These are phyloP conservation scores for Periconia sp. DNA, from an alignment of 2,329 filamentous ascomycete species.

Conservation along the genomic window DNA sequence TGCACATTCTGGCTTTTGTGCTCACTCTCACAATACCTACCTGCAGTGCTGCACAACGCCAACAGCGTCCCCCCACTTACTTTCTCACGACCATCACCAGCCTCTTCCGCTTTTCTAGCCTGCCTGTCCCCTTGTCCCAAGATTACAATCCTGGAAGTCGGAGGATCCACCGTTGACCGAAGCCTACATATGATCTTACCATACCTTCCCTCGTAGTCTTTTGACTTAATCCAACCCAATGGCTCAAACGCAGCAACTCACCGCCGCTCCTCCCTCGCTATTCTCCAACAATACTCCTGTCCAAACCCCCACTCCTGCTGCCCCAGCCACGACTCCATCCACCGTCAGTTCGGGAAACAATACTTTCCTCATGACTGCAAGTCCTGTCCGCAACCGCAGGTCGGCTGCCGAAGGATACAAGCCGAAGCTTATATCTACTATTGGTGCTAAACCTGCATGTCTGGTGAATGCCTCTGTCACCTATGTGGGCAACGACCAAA, in stretches of 20 bases:
- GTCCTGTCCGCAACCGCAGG: constrained; percentile 59
- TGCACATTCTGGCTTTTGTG: background rate
- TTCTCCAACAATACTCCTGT: constrained; percentile 25
- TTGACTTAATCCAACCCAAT: constrained; percentile 21
- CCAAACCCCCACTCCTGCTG: constrained; percentile 34
- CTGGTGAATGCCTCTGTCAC: constrained; percentile 98
- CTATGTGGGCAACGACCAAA: constrained; percentile 96
- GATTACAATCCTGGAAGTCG: background rate
- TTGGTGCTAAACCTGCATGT: constrained; percentile 75
- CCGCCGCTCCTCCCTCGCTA: constrained; percentile 20
- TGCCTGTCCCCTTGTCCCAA: background rate
- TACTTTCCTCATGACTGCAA: constrained; percentile 84
- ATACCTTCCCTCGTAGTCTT: constrained; percentile 2
- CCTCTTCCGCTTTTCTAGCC: background rate
- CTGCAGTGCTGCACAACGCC: too few species aligned
- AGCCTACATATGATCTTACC: constrained; percentile 1
- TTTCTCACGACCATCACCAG: background rate
- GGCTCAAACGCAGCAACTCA: constrained; percentile 25
- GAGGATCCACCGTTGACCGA: background rate
- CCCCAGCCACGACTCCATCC: constrained; percentile 51
- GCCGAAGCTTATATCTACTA: constrained; percentile 71
- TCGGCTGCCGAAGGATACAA: constrained; percentile 73
- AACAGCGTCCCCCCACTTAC: too few species aligned
- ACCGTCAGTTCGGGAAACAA: constrained; percentile 65
- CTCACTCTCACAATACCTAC: background rate